A percentile compares a stretch with the other conserved stretches of the same genome.
phyloP scores from a whole-genome alignment of 306 rosid genomes.

The Clitoria ternatea region DNA sequence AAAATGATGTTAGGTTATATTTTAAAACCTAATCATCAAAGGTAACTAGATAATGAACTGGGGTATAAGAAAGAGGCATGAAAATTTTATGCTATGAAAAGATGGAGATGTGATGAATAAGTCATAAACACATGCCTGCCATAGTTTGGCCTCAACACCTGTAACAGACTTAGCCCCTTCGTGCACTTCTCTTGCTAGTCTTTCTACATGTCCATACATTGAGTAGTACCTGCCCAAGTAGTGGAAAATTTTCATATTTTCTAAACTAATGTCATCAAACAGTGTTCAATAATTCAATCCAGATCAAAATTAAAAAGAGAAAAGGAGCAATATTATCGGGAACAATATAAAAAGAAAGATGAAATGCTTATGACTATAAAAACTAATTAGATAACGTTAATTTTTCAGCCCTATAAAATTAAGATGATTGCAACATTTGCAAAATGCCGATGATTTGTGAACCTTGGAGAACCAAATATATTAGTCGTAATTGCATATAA shows the following conservation, averaged over 20 bases:
- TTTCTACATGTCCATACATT: constrained; percentile 64
- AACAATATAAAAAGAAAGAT: neutral
- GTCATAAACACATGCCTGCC: constrained; percentile 50
- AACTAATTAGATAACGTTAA: neutral
- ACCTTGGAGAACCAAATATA: too few relatives aligned
- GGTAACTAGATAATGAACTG: neutral
- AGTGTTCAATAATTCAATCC: neutral
- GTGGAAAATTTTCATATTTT: neutral
- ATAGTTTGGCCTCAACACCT: constrained; percentile 64
- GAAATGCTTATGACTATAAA: neutral
- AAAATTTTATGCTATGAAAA: neutral
- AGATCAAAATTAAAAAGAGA: neutral
- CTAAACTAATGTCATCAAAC: neutral
- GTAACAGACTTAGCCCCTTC: constrained; percentile 67
- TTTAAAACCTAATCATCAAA: neutral
- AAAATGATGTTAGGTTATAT: neutral
- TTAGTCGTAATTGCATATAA: too few relatives aligned
- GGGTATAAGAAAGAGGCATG: too few relatives aligned
- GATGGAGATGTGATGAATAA: neutral
- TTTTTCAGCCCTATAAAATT: too few relatives aligned
- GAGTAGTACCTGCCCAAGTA: constrained; percentile 62
- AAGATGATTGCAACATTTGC: too few relatives aligned
- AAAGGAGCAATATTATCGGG: neutral
- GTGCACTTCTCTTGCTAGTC: constrained; percentile 55
- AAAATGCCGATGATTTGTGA: too few relatives aligned